Base-by-base conservation (phyloP, 495 filamentous ascomycete genomes). In the Lentithecium fluviatile region DNA sequence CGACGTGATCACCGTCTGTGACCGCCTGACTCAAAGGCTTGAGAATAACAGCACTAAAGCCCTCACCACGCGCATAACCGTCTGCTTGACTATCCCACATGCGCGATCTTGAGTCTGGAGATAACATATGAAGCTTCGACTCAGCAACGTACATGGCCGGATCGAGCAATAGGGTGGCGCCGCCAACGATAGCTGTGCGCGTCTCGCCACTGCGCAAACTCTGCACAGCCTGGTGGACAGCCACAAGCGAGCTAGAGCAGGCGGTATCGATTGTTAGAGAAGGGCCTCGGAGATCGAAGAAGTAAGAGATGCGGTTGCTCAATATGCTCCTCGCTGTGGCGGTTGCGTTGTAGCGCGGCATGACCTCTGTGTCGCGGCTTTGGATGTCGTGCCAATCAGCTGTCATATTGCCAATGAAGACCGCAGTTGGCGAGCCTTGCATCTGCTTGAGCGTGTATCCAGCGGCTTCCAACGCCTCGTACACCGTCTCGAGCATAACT, bases 51-150 rank as follows among this genome's bases (percentile, higher is more conserved):
- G 32, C 32, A 4, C 60, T 68, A 1, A 78, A 67, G 12, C 74
- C 79, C 55, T 82, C 79, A 2, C 78, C 78, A 11, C 77, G 73
- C 10, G 64, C 75, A 20, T 79, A 80, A 1, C 79, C 79, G 54
- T 78, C 71, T 0, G 74, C 77, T 2, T 60, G 52, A 0, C 45
- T 21, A 40, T 76, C 75, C 42, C 77, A 78, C 1, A 69, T 46
- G 20, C 63, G 62, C 10, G 65, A 57, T n/a, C n/a, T 32, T 1
- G 57, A 57, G 15, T 57, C 52, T 17, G 32, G 25, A 1, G 34
- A 29, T 6, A 63, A 26, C 15, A 63, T n/a, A 6, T 15, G 12
- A 1, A 57, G 20, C 4, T 17, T 38, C 12, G 60, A 57, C 21
- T 57, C 20, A 8, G 21, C 15, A 23, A 45, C 15, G 10, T 51